Conservation (phyloP, 495 filamentous ascomycete genomes). For the Apiosordaria backusii region DNA sequence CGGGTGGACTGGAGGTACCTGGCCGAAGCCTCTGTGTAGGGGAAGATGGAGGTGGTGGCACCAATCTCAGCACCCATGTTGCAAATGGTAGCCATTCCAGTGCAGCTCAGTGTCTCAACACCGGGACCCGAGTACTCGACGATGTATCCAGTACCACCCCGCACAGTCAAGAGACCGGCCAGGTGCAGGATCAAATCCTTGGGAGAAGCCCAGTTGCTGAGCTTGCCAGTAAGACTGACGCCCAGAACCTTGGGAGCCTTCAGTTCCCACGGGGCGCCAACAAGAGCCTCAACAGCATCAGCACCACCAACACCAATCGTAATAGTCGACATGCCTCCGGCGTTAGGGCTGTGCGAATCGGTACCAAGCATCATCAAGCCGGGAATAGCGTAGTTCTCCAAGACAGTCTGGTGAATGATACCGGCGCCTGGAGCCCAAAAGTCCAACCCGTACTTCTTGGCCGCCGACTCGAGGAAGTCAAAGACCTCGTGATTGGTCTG, state of each 20-base stretch:
- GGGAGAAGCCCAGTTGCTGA: constrained; percentile 86
- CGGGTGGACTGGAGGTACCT: constrained; percentile 81
- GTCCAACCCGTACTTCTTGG: constrained; percentile 94
- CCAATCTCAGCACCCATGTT: constrained; percentile 92
- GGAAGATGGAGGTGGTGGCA: constrained; percentile 92
- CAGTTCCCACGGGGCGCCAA: constrained; percentile 94
- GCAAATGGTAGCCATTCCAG: constrained; percentile 87
- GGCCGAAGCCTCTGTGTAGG: constrained; percentile 45
- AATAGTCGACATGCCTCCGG: constrained; percentile 86
- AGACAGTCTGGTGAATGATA: constrained; percentile 96
- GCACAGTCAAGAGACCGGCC: constrained; percentile 85
- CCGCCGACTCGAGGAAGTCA: constrained; percentile 91
- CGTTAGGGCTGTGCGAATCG: constrained; percentile 97
- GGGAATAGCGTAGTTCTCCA: constrained; percentile 97
- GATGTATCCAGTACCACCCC: constrained; percentile 90
- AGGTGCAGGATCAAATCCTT: constrained; percentile 93
- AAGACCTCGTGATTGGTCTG: constrained; percentile 94
- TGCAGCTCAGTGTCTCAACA: constrained; percentile 82
- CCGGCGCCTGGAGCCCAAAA: constrained; percentile 99
- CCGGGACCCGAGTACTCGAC: constrained; percentile 90
- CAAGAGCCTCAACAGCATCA: constrained; percentile 94
- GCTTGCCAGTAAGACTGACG: constrained; percentile 76
- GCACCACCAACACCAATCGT: constrained; percentile 97
- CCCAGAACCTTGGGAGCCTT: constrained; percentile 90
- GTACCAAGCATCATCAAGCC: constrained; percentile 99